Percentiles rank a stretch among this genome's conserved stretches.
Conservation (phyloP, 1,139 yeast species). For the Debaryomyces nepalensis region DNA sequence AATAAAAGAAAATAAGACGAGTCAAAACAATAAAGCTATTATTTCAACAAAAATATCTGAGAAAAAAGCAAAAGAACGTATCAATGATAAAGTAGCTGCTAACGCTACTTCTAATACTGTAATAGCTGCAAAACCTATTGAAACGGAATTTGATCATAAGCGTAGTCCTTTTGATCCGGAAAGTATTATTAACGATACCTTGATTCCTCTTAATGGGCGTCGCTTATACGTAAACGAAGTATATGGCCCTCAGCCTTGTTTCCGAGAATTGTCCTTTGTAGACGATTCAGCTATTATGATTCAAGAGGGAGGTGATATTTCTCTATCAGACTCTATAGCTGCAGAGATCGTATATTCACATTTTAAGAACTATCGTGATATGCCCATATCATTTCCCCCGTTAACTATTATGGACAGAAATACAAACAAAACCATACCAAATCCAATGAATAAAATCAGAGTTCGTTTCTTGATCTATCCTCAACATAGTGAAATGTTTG, state of each 20-base stretch:
- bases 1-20: not conserved
- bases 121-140: slow-evolving; percentile 14
- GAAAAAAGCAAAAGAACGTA: slow-evolving; percentile 4
- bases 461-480: slow-evolving; percentile 47
- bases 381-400: slow-evolving; percentile 47
- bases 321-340: slow-evolving; percentile 33
- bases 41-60: too few species aligned
- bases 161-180: slow-evolving; percentile 46
- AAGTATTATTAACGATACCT: slow-evolving; percentile 40
- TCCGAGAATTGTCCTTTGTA: slow-evolving; percentile 32
- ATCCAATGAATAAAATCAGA: slow-evolving; percentile 38
- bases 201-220: slow-evolving; percentile 36
- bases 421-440: slow-evolving; percentile 23
- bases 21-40: too few species aligned
- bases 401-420: slow-evolving; percentile 23
- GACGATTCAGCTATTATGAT: slow-evolving; percentile 20
- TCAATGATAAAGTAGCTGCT: not conserved
- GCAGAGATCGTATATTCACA: slow-evolving; percentile 35
- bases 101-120: not conserved
- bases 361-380: slow-evolving; percentile 35
- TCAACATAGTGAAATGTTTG: slow-evolving; percentile 44
- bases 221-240: slow-evolving; percentile 39
- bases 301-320: slow-evolving; percentile 20
- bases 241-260: slow-evolving; percentile 24
- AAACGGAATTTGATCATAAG: slow-evolving; percentile 25